Conservation (phyloP, 2,329 filamentous ascomycete species). For the Catunica adiposa region DNA sequence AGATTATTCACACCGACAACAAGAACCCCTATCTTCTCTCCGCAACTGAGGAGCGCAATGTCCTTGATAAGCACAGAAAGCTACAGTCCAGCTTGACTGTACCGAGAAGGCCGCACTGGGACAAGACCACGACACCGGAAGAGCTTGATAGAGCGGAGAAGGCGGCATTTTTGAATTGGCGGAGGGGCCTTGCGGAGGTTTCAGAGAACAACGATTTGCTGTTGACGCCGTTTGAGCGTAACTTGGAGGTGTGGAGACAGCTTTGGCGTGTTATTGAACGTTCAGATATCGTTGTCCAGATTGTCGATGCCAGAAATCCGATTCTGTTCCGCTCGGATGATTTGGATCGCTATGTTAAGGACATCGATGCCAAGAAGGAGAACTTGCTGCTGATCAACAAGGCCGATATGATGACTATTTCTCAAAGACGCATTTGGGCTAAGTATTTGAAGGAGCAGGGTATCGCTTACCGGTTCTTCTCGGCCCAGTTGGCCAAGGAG, state of each 20-base stretch:
- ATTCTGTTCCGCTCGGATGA: conserved; percentile 89
- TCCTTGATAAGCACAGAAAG: conserved; percentile 65
- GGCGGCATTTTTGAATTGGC: conserved; percentile 71
- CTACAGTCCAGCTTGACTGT: conserved; percentile 72
- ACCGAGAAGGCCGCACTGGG: conserved; percentile 78
- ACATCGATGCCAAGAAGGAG: conserved; percentile 72
- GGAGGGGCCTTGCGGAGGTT: conserved; percentile 75
- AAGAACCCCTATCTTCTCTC: conserved; percentile 89
- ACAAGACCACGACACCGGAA: conserved; percentile 64
- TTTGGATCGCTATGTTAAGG: conserved; percentile 84
- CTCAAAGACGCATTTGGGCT: conserved; percentile 72
- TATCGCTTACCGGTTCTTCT: conserved; percentile 93
- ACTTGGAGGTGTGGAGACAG: conserved; percentile 94
- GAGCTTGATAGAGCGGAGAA: conserved; percentile 68
- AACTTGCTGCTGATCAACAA: conserved; percentile 95
- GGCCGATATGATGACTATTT: conserved; percentile 92
- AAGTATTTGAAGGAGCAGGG: conserved; percentile 64
- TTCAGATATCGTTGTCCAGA: conserved; percentile 90
- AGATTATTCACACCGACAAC: conserved; percentile 94
- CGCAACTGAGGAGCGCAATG: conserved; percentile 61
- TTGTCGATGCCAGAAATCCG: conserved; percentile 92
- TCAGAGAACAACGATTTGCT: conserved; percentile 88
- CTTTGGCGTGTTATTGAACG: conserved; percentile 96
- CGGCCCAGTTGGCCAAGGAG: conserved; percentile 80
- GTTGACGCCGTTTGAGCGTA: conserved; percentile 96